A percentile compares a stretch with the other conserved stretches of the same genome.
phyloP scores from a whole-genome alignment of 306 rosid species.

The Luffa acutangula region DNA sequence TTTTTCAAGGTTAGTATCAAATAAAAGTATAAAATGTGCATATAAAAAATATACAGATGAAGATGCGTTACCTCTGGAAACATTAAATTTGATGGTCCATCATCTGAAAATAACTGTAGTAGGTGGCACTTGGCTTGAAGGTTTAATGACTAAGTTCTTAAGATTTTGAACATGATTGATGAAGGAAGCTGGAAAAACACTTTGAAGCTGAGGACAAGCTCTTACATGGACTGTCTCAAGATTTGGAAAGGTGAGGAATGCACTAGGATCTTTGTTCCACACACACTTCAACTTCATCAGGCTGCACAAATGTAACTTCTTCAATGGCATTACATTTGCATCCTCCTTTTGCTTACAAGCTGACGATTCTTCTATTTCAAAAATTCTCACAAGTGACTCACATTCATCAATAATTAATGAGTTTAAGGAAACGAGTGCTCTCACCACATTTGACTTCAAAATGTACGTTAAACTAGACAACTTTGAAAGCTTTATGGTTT shows the following conservation, averaged over 20 bases:
- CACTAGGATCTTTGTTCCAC: neutral
- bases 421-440: neutral
- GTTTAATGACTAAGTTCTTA: neutral
- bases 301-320: accelerated
- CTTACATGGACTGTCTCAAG: neutral
- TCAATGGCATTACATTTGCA: neutral
- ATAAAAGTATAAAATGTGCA: too few relatives aligned
- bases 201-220: neutral
- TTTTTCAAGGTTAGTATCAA: too few relatives aligned
- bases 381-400: neutral
- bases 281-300: neutral
- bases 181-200: neutral
- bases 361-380: neutral
- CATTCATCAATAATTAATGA: neutral
- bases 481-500: neutral
- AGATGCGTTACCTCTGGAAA: neutral
- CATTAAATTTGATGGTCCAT: neutral
- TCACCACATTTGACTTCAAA: neutral
- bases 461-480: neutral
- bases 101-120: neutral
- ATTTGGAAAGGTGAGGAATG: neutral
- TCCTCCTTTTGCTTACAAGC: neutral
- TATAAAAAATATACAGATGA: neutral
- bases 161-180: neutral
- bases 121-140: neutral